These are phyloP conservation scores for Brassica rapa DNA, from an alignment of 345 rosid genomes.

Conservation along the genomic window DNA sequence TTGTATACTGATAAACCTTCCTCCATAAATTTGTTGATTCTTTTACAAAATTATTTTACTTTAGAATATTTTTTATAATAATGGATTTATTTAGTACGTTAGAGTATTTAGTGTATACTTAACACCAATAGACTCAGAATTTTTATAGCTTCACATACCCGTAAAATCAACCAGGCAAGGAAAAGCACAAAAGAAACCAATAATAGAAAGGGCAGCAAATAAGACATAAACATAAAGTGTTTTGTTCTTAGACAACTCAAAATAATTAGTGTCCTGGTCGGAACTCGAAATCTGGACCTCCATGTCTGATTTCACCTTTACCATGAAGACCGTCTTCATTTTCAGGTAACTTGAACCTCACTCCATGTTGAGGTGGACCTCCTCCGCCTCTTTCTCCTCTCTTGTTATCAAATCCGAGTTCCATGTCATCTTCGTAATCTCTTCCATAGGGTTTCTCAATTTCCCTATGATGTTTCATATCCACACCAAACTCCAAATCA, in stretches of 20 bases:
- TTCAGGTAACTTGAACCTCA: slow-evolving; percentile 40
- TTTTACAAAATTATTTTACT: slow-evolving; percentile 9
- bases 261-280: slow-evolving; percentile 36
- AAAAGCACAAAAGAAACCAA: slow-evolving; percentile 9
- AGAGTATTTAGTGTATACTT: not conserved
- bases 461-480: slow-evolving; percentile 31
- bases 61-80: not conserved
- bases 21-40: slow-evolving; percentile 24
- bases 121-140: slow-evolving; percentile 18
- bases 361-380: slow-evolving; percentile 39
- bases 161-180: slow-evolving; percentile 5
- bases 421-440: slow-evolving; percentile 32
- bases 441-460: slow-evolving; percentile 14
- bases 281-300: slow-evolving; percentile 37
- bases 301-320: slow-evolving; percentile 26
- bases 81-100: slow-evolving; percentile 16
- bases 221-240: slow-evolving; percentile 14
- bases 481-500: slow-evolving; percentile 38
- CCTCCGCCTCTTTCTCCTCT: slow-evolving; percentile 31
- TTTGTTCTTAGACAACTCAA: not conserved
- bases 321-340: slow-evolving; percentile 35
- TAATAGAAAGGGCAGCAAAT: slow-evolving; percentile 1
- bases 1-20: slow-evolving; percentile 19
- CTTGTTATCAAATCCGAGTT: slow-evolving; percentile 41
- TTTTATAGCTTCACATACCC: slow-evolving; percentile 29